phyloP scores from a whole-genome alignment of 2,329 filamentous ascomycete genomes.

The Diaporthe longicolla region DNA sequence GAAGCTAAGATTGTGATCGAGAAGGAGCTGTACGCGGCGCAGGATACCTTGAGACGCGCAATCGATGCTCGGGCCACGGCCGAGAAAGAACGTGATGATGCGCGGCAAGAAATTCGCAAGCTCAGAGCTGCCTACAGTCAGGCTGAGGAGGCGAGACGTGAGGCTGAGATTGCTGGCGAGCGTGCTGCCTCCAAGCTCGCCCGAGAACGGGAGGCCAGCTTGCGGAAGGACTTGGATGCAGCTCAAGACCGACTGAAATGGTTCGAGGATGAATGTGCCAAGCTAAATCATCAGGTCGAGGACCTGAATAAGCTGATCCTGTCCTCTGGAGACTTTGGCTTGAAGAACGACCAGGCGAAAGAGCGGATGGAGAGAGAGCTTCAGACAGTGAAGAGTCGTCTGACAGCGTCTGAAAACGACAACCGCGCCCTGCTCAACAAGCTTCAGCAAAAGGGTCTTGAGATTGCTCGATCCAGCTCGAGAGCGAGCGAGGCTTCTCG shows the following conservation, averaged over 20 bases:
- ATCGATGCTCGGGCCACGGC: conserved; percentile 84
- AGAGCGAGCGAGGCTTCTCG: conserved; percentile 88
- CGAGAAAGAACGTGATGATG: conserved; percentile 90
- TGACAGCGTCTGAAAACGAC: conserved; percentile 95
- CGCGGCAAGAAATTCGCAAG: conserved; percentile 86
- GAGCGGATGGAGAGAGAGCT: conserved; percentile 93
- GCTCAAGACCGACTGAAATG: conserved; percentile 83
- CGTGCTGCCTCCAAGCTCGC: conserved; percentile 83
- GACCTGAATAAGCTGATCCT: conserved; percentile 89
- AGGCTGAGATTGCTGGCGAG: conserved; percentile 86
- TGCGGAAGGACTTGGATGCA: conserved; percentile 84
- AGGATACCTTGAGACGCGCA: conserved; percentile 89
- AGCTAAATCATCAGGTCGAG: conserved; percentile 84
- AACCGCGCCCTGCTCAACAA: conserved; percentile 97
- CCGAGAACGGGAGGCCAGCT: conserved; percentile 82
- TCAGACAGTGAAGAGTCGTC: conserved; percentile 88
- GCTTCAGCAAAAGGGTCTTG: conserved; percentile 95
- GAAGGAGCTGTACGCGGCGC: conserved; percentile 96
- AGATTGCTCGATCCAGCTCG: conserved; percentile 92
- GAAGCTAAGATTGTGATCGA: conserved; percentile 98
- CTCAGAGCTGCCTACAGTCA: conserved; percentile 87
- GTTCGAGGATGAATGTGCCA: conserved; percentile 83
- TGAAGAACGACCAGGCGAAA: conserved; percentile 94
- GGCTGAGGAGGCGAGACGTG: conserved; percentile 86
- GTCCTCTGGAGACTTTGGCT: conserved; percentile 88